Percentiles rank a stretch among this genome's conserved stretches.
phyloP scores from a whole-genome alignment of 768 basidiomycete species.

The Amylocystis lapponica region DNA sequence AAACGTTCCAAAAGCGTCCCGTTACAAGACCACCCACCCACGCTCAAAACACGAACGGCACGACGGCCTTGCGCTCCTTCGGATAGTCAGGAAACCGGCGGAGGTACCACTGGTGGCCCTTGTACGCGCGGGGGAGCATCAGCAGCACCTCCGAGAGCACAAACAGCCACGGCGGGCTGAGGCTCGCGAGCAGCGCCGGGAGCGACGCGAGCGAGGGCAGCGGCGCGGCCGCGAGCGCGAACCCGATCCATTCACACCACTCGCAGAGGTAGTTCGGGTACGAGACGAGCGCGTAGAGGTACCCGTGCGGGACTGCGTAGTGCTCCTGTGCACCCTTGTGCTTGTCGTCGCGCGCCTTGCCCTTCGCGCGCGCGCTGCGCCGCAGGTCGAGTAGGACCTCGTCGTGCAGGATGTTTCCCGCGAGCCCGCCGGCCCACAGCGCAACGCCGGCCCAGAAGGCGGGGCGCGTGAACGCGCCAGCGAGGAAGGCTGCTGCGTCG shows the following conservation, averaged over 20 bases:
- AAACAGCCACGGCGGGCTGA: slow-evolving; percentile 80
- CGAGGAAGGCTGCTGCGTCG: slow-evolving; percentile 39
- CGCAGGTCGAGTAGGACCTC: slow-evolving; percentile 84
- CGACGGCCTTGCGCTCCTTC: slow-evolving; percentile 62
- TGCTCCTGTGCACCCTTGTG: slow-evolving; percentile 29
- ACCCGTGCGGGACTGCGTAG: slow-evolving; percentile 78
- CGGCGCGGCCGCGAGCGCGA: slow-evolving; percentile 69
- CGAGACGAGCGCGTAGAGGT: slow-evolving; percentile 71
- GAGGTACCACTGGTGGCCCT: slow-evolving; percentile 85
- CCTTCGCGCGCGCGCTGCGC: slow-evolving; percentile 44
- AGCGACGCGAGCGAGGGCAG: slow-evolving; percentile 29
- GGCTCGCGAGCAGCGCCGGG: slow-evolving; percentile 30
- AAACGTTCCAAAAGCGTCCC: too few relatives aligned
- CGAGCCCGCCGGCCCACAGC: slow-evolving; percentile 68
- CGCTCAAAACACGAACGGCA: slow-evolving; percentile 73
- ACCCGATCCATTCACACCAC: slow-evolving; percentile 93
- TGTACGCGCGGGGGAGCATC: slow-evolving; percentile 80
- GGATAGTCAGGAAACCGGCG: slow-evolving; percentile 76
- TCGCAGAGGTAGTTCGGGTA: slow-evolving; percentile 95
- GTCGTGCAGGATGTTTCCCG: slow-evolving; percentile 83
- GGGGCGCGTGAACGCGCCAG: slow-evolving; percentile 26
- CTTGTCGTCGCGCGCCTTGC: slow-evolving; percentile 23
- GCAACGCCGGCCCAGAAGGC: slow-evolving; percentile 57
- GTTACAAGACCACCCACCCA: too few relatives aligned
- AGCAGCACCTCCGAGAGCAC: slow-evolving; percentile 59